phyloP scores from a whole-genome alignment of 768 basidiomycete genomes.

The Mycena galericulata region DNA sequence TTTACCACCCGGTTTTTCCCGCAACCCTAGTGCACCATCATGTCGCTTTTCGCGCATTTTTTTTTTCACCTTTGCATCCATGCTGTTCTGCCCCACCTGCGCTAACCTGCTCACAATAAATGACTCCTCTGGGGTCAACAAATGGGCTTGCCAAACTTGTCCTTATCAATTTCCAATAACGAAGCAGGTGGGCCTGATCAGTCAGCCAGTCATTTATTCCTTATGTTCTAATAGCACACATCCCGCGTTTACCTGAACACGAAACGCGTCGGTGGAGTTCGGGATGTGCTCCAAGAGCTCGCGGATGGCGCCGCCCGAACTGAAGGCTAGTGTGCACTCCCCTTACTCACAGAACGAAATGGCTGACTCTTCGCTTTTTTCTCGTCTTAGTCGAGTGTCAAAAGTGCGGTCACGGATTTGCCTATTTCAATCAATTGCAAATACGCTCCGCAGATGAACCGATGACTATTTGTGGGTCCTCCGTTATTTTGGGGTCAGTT shows the following conservation, averaged over 20 bases:
- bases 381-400: constrained; percentile 14
- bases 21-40: neutral
- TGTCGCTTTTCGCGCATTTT: neutral
- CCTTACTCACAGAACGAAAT: neutral
- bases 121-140: constrained; percentile 12
- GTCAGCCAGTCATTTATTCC: neutral
- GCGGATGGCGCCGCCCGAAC: constrained; percentile 21
- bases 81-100: constrained; percentile 22
- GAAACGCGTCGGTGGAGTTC: constrained; percentile 7
- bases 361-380: neutral
- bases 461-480: constrained; percentile 23
- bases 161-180: constrained; percentile 21
- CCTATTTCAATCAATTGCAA: constrained; percentile 27
- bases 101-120: constrained; percentile 17
- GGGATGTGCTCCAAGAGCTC: constrained; percentile 23
- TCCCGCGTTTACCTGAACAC: constrained; percentile 14
- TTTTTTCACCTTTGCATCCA: neutral
- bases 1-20: no score
- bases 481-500: neutral
- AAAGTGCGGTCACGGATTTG: constrained; percentile 26
- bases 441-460: constrained; percentile 30
- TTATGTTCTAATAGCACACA: neutral
- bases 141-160: constrained; percentile 22
- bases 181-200: constrained; percentile 24
- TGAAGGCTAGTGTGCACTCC: neutral